Conservation (phyloP, 2,329 filamentous ascomycete genomes). For the Delphinella strobiligena region DNA sequence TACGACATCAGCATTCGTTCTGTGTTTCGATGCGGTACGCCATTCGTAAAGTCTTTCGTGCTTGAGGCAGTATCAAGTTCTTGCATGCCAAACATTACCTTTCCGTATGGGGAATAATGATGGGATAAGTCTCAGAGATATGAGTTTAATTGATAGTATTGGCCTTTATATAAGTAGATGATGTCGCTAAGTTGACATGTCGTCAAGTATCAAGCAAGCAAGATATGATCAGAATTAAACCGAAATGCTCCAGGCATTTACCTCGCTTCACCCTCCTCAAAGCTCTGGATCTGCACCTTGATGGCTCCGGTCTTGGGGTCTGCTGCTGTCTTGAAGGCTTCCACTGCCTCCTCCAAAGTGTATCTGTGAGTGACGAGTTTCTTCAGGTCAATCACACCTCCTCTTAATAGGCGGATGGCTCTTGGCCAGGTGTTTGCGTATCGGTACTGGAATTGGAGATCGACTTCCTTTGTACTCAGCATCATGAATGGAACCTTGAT, state of each 20-base stretch:
- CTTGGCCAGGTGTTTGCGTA: slow-evolving; percentile 95
- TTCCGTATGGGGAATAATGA: no score
- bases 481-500: slow-evolving; percentile 95
- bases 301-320: slow-evolving; percentile 90
- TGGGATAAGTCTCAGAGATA: no score
- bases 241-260: slow-evolving; percentile 2
- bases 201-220: no score
- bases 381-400: slow-evolving; percentile 68
- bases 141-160: no score
- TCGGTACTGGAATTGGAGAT: slow-evolving; percentile 92
- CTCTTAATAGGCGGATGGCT: slow-evolving; percentile 77
- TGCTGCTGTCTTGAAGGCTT: slow-evolving; percentile 81
- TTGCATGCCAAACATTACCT: no score
- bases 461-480: slow-evolving; percentile 78
- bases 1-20: no score
- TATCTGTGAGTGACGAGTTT: slow-evolving; percentile 83
- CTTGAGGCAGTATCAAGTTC: no score
- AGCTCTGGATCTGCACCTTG: slow-evolving; percentile 86
- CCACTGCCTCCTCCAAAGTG: slow-evolving; percentile 69
- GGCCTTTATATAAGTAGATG: no score
- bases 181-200: no score
- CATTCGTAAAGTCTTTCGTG: no score
- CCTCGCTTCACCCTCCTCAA: slow-evolving; percentile 24
- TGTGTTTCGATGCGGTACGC: no score
- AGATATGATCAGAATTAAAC: no score